Evolutionary conservation across 305 asterid species (phyloP).

Genomic region (Fraxinus floribunda): DNA sequence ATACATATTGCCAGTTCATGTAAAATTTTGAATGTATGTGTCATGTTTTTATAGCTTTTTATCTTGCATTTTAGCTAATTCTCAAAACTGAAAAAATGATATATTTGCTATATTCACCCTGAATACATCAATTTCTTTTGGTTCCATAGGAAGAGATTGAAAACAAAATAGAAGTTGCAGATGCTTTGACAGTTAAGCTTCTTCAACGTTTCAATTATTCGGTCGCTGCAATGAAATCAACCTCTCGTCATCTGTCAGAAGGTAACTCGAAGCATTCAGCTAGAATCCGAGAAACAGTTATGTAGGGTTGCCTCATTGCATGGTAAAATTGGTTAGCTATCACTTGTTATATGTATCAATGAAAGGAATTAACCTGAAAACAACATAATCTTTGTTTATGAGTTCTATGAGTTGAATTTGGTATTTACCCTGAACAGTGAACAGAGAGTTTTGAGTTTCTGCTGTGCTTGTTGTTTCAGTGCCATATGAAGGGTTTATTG

Average conservation of each 20-base stretch:
- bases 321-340: constrained; percentile 7
- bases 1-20: constrained; percentile 1
- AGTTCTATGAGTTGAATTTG: background rate
- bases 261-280: constrained; percentile 44
- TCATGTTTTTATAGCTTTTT: constrained; percentile 19
- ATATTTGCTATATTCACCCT: constrained; percentile 18
- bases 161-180: constrained; percentile 90
- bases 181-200: constrained; percentile 87
- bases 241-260: constrained; percentile 82
- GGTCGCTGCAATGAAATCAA: constrained; percentile 76
- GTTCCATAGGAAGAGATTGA: constrained; percentile 75
- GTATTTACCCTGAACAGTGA: constrained; percentile 6
- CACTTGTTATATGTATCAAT: background rate
- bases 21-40: background rate
- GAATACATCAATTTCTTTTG: background rate
- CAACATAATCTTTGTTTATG: background rate
- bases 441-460: constrained; percentile 1
- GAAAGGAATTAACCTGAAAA: constrained; percentile 3
- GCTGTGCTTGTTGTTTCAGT: background rate
- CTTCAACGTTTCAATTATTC: constrained; percentile 88
- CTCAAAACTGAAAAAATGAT: background rate
- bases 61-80: constrained; percentile 15
- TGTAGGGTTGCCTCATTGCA: background rate
- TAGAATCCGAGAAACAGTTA: background rate
- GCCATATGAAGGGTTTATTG: background rate